Conservation (phyloP, 2,329 filamentous ascomycete species). For the Cordyceps cateniannulata region DNA sequence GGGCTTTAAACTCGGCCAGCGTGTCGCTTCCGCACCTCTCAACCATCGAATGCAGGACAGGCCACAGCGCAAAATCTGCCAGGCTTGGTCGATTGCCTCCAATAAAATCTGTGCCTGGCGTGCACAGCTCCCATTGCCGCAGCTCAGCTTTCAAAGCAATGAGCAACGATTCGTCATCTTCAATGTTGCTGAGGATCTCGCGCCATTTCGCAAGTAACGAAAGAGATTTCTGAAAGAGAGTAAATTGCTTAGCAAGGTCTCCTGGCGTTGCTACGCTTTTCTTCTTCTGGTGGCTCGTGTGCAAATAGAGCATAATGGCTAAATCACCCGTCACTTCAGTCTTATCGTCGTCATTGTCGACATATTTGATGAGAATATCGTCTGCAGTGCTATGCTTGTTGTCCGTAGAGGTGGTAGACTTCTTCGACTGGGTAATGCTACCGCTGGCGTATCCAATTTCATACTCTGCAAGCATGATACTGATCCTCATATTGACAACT, state of each 20-base stretch:
- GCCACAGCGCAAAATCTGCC: constrained; percentile 53
- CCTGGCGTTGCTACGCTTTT: constrained; percentile 19
- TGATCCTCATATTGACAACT: constrained; percentile 42
- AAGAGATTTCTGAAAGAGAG: constrained; percentile 36
- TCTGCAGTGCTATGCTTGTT: constrained; percentile 9
- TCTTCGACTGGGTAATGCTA: constrained; percentile 26
- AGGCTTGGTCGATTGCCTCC: constrained; percentile 36
- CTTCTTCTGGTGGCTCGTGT: constrained; percentile 41
- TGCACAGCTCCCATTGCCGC: constrained; percentile 34
- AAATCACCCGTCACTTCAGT: constrained; percentile 43
- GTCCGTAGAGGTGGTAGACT: constrained; percentile 6
- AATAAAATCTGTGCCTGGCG: constrained; percentile 33
- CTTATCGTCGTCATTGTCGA: constrained; percentile 46
- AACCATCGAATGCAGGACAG: constrained; percentile 43
- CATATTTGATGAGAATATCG: constrained; percentile 38
- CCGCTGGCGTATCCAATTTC: constrained; percentile 41
- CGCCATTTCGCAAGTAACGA: background rate
- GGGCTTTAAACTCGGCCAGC: constrained; percentile 23
- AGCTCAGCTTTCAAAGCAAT: constrained; percentile 28
- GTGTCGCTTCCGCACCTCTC: constrained; percentile 25
- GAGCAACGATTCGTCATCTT: constrained; percentile 6
- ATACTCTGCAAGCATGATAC: constrained; percentile 43
- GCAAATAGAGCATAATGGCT: constrained; percentile 54
- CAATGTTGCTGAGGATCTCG: background rate
- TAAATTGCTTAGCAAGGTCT: constrained; percentile 31